These are phyloP conservation scores for Picea glauca DNA, from an alignment of 75 land plant genomes.

Conservation along the genomic window DNA sequence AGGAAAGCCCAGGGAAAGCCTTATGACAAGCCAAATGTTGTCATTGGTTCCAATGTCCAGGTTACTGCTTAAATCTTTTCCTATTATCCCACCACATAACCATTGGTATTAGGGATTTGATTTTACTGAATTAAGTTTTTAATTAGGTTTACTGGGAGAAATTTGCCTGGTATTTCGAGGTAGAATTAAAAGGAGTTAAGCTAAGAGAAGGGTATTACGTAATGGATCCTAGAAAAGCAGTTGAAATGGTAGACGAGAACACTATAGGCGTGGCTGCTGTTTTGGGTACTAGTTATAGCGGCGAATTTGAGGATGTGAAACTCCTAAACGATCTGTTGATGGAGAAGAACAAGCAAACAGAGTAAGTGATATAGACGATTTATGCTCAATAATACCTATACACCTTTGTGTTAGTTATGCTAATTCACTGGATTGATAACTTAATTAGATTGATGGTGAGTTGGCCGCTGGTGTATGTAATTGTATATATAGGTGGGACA, in stretches of 20 bases:
- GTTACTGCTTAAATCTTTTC: slow-evolving; percentile 11
- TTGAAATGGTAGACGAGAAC: slow-evolving; percentile 46
- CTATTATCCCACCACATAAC: too few relatives aligned
- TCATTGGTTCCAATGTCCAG: slow-evolving; percentile 61
- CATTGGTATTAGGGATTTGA: too few relatives aligned
- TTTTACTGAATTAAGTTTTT: too few relatives aligned
- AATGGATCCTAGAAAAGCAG: slow-evolving; percentile 42
- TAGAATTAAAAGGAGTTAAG: slow-evolving; percentile 39
- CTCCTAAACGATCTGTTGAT: slow-evolving; percentile 16
- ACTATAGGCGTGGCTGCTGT: slow-evolving; percentile 41
- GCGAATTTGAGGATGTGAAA: slow-evolving; percentile 46
- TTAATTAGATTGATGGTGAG: too few relatives aligned
- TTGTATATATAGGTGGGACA: slow-evolving; percentile 44
- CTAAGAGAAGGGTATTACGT: slow-evolving; percentile 35
- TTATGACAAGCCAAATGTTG: slow-evolving; percentile 58
- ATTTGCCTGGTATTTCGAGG: slow-evolving; percentile 40
- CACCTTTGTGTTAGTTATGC: too few relatives aligned
- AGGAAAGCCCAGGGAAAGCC: slow-evolving; percentile 53
- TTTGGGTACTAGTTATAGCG: slow-evolving; percentile 44
- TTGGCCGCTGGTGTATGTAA: too few relatives aligned
- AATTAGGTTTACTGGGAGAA: slow-evolving; percentile 32
- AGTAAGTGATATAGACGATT: too few relatives aligned
- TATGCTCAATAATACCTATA: too few relatives aligned
- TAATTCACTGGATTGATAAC: too few relatives aligned
- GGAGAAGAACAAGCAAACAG: too few relatives aligned